Evolutionary conservation across 345 rosid genomes (phyloP).

Genomic region (Euclidium syriacum): DNA sequence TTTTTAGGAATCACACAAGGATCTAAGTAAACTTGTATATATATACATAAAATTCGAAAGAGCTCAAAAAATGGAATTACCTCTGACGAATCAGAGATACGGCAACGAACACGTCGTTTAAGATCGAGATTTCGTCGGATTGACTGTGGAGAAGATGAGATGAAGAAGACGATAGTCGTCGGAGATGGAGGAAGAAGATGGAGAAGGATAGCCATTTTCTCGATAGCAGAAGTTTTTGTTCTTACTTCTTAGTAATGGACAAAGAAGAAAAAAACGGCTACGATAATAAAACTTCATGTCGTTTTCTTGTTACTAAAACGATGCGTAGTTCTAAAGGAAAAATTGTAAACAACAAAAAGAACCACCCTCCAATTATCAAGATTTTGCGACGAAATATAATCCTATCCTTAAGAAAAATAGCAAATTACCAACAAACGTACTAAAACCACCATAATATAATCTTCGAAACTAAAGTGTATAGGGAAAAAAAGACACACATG

Average conservation of each 20-base stretch:
- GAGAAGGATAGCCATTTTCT: conserved; percentile 25
- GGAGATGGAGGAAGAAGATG: conserved; percentile 12
- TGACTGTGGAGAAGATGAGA: conserved; percentile 6
- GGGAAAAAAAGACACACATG: too few species aligned
- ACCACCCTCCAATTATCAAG: too few species aligned
- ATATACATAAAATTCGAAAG: neutral
- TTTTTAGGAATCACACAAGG: neutral
- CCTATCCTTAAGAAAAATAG: too few species aligned
- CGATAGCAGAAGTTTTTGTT: neutral
- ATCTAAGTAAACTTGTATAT: neutral
- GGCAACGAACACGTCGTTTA: conserved; percentile 11
- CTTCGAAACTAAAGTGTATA: too few species aligned
- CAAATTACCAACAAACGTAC: too few species aligned
- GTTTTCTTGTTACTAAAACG: neutral
- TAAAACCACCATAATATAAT: too few species aligned
- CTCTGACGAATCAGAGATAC: conserved; percentile 18
- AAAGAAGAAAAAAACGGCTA: neutral
- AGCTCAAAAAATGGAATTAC: neutral
- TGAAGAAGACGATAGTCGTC: neutral
- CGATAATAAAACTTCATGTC: neutral
- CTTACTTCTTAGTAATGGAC: neutral
- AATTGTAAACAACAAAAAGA: too few species aligned
- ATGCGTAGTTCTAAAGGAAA: neutral
- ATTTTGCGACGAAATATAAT: too few species aligned
- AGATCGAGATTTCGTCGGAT: neutral